Conservation (phyloP, 345 rosid genomes). For the Lagerstroemia speciosa region DNA sequence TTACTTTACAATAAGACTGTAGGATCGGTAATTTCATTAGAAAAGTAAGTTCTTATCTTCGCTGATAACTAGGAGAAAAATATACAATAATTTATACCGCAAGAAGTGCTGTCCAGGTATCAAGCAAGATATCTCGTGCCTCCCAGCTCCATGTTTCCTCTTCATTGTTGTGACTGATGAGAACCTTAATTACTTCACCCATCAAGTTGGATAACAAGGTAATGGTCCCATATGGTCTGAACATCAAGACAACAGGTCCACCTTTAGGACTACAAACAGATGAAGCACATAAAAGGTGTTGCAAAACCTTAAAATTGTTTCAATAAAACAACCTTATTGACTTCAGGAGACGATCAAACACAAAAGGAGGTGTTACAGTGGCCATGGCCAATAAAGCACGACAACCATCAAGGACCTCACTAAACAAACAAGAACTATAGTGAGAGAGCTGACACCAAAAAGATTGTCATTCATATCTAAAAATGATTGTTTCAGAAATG, state of each 20-base stretch:
- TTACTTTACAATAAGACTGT: background rate
- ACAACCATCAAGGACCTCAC: conserved; percentile 98
- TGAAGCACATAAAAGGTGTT: conserved; percentile 1
- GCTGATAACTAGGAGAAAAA: background rate
- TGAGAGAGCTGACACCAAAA: conserved; percentile 15
- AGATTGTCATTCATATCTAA: conserved; percentile 8
- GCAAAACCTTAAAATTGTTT: conserved; percentile 1
- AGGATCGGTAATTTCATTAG: background rate
- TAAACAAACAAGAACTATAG: conserved; percentile 25
- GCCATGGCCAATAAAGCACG: conserved; percentile 83
- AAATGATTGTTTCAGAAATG: conserved; percentile 12
- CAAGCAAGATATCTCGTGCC: conserved; percentile 92
- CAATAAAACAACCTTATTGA: conserved; percentile 55
- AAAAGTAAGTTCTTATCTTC: background rate
- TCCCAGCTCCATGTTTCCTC: conserved; percentile 96
- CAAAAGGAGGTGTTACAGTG: conserved; percentile 55
- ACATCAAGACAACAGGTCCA: conserved; percentile 16
- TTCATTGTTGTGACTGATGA: conserved; percentile 45
- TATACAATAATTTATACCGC: conserved; percentile 33
- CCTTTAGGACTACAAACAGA: background rate
- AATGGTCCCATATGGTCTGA: conserved; percentile 87
- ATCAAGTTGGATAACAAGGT: conserved; percentile 68
- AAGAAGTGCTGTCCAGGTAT: conserved; percentile 85
- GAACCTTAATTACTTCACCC: conserved; percentile 86
- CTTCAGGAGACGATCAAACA: conserved; percentile 74